These are phyloP conservation scores for Aspergillus melleus DNA, from an alignment of 2,329 filamentous ascomycete species.

Conservation along the genomic window DNA sequence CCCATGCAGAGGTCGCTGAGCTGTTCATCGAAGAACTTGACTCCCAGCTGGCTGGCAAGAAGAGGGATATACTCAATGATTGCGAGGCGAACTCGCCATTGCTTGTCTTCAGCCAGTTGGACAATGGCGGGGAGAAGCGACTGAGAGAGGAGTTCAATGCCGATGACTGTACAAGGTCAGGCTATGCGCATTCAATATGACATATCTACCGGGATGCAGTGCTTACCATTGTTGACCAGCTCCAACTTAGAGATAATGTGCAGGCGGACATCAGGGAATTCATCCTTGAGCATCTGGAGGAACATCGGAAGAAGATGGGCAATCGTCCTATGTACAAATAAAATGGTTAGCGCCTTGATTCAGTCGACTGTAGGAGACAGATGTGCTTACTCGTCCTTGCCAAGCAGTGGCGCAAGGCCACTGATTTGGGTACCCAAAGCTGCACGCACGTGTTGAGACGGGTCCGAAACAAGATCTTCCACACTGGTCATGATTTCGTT, in stretches of 20 bases:
- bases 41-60: constrained; percentile 89
- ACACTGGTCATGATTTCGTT: constrained; percentile 96
- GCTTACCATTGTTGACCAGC: constrained; percentile 86
- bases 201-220: neutral
- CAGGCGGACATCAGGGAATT: constrained; percentile 94
- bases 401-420: constrained; percentile 91
- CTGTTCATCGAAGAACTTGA: constrained; percentile 98
- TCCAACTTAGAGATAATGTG: constrained; percentile 99
- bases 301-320: constrained; percentile 98
- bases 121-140: constrained; percentile 96
- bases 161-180: constrained; percentile 67
- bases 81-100: constrained; percentile 95
- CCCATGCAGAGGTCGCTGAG: constrained; percentile 94
- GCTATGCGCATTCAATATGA: neutral
- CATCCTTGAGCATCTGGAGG: constrained; percentile 98
- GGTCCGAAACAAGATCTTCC: constrained; percentile 93
- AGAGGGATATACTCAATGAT: constrained; percentile 99
- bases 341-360: constrained; percentile 11
- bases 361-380: neutral
- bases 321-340: constrained; percentile 68
- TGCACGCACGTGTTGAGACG: constrained; percentile 93
- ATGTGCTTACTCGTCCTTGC: constrained; percentile 83
- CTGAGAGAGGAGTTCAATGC: constrained; percentile 94
- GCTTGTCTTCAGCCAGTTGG: constrained; percentile 96
- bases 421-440: constrained; percentile 96